Evolutionary conservation across 768 basidiomycete genomes (phyloP), one percentile per base, ranked within the genome.

Genomic region (Russula emetica): DNA sequence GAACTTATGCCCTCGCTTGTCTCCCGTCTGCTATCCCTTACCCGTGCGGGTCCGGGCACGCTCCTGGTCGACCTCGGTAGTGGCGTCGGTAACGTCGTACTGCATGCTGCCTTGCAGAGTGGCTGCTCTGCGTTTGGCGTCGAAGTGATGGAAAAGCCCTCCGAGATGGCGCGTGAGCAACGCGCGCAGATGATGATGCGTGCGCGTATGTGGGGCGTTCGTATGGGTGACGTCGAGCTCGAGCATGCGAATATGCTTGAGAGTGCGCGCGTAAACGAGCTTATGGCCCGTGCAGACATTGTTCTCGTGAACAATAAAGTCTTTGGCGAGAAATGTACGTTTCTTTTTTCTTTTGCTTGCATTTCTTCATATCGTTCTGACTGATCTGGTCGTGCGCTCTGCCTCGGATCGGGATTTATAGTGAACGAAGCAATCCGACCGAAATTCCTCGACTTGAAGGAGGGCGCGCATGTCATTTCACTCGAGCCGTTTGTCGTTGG

Each of bases 361-460:
- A 24, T 16, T 65, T 36, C 36, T 47, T 59, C 55, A 5, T 9
- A 11, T 22, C 22, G 47, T 22, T 57, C 30, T 62, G 38, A 47
- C 34, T 61, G 44, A 63, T n/a, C 5, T 16, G 47, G 24, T 40
- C 13, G 52, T 55, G 63, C 52, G 66, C 22, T 5, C 13, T n/a
- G 34, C 7, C 32, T 11, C 22, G 53, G 36, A 62, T 30, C 38
- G 14, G 38, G 36, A 13, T 51, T 28, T 13, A 11, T 62, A 92
- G 90, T 98, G 64, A 98, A 98, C 74, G 91, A 92, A 71, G 84
- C 86, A 1, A 77, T 99, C 18, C 81, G 90, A 51, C 86, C 90
- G 32, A 89, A 93, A 71, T 98, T 98, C 75, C 78, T 99, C 60
- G 97, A 99, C 71, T 78, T 98, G 64, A 97, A 94, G 71, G 92